phyloP scores from a whole-genome alignment of 2,329 filamentous ascomycete species.

The Basipetospora chlamydospora region DNA sequence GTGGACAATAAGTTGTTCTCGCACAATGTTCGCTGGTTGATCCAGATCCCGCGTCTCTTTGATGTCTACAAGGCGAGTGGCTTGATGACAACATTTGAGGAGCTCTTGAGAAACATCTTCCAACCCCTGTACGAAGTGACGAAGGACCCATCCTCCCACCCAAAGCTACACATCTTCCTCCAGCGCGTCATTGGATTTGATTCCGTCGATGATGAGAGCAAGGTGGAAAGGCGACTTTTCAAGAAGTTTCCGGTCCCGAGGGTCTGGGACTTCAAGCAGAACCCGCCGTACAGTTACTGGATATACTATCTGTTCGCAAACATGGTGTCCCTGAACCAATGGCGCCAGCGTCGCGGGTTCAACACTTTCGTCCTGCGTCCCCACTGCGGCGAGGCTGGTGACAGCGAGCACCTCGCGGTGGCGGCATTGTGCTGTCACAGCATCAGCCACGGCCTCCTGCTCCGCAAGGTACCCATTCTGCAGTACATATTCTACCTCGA shows the following conservation, averaged over 20 bases:
- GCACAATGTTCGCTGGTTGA: conserved; percentile 92
- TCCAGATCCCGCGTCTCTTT: conserved; percentile 87
- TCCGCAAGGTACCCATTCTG: conserved; percentile 85
- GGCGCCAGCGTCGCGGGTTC: conserved; percentile 81
- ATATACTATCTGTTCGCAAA: conserved; percentile 96
- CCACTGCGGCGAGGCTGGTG: conserved; percentile 92
- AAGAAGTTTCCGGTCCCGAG: conserved; percentile 87
- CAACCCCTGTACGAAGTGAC: conserved; percentile 91
- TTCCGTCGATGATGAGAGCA: conserved; percentile 96
- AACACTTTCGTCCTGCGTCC: conserved; percentile 89
- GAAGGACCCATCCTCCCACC: conserved; percentile 69
- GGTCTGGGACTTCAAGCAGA: conserved; percentile 82
- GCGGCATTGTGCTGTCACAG: conserved; percentile 88
- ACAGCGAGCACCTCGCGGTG: conserved; percentile 88
- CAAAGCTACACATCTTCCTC: conserved; percentile 86
- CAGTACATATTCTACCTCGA: conserved; percentile 98
- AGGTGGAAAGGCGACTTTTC: conserved; percentile 84
- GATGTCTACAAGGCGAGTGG: conserved; percentile 88
- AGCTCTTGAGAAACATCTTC: conserved; percentile 84
- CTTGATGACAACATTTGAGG: conserved; percentile 78
- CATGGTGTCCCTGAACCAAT: conserved; percentile 80
- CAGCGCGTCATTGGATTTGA: conserved; percentile 95
- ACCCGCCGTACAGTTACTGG: conserved; percentile 98
- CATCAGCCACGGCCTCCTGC: conserved; percentile 84
- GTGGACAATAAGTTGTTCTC: conserved; percentile 97